Evolutionary conservation across 768 basidiomycete genomes (phyloP), one percentile per base, ranked within the genome.

Genomic region (Podaxis sp.): DNA sequence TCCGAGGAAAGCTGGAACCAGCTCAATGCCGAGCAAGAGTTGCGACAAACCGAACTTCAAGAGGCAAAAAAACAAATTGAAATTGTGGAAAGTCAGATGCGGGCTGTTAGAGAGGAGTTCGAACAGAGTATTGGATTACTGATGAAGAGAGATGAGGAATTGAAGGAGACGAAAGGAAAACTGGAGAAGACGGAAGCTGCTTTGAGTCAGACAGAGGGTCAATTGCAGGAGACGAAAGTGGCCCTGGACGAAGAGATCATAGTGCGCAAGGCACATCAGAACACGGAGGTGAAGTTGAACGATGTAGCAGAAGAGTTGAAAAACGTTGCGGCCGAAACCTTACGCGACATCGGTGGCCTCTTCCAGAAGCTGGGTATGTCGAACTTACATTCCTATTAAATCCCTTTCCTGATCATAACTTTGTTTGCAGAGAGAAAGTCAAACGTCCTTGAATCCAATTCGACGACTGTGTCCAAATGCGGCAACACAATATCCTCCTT

Each of bases 1-100:
- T 89, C 93, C 0, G 87, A 93, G 68, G 95, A 98, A 67, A 88
- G 87, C 2, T 98, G 95, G 95, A 85, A 83, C 52, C 88, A 96
- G 71, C 83, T 96, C 76, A 85, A 76, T 7, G 78, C 80, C 2
- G 93, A 94, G 70, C 88, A 93, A 64, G 91, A 94, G 68, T 77
- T 90, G 41, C 81, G 82, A 53, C 84, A 87, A 69, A 90, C 90
- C 6, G 90, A 92, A 68, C 80, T 91, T 59, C 86, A 89, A 49
- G 95, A 98, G 70, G 87, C 93, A 11, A 88, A 85, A 73, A 89
- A 88, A 69, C 88, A 91, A 69, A 87, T 91, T 4, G 89, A 89
- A 69, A 87, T 93, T 48, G 81, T 92, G n/a, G 91, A 94, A 69
- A 86, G 85, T 56, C 90, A 96, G 72, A 81, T 96, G 74, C 78